Evolutionary conservation across 495 filamentous ascomycete species (phyloP).

Genomic region (Penicillium bovifimosum): DNA sequence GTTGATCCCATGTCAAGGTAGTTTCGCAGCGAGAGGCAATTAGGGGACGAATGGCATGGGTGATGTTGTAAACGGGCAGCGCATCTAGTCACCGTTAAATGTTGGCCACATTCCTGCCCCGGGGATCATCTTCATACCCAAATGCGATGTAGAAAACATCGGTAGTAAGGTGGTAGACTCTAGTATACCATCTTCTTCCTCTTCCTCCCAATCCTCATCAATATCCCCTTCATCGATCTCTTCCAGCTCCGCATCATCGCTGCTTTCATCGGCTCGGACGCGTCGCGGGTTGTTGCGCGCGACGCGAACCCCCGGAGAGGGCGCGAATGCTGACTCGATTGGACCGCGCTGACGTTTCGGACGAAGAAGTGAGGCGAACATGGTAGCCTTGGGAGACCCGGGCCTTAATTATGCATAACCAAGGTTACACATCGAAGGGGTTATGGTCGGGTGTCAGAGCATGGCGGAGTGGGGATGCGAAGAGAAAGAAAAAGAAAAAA

Average conservation of each 20-base stretch:
- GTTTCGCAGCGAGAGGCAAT: slow-evolving; percentile 82
- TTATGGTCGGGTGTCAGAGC: background rate
- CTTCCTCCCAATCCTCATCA: slow-evolving; percentile 40
- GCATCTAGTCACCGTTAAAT: slow-evolving; percentile 45
- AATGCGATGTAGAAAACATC: slow-evolving; percentile 74
- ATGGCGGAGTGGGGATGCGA: background rate
- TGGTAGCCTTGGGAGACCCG: slow-evolving; percentile 11
- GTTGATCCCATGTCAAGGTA: slow-evolving; percentile 89
- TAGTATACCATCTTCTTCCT: slow-evolving; percentile 48
- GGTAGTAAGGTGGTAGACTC: slow-evolving; percentile 64
- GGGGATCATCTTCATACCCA: slow-evolving; percentile 48
- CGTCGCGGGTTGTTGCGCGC: slow-evolving; percentile 10
- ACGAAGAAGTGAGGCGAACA: slow-evolving; percentile 46
- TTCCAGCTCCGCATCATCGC: slow-evolving; percentile 29
- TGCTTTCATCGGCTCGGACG: slow-evolving; percentile 5
- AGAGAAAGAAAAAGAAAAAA: background rate
- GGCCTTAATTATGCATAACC: slow-evolving; percentile 9
- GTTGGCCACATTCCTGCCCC: background rate
- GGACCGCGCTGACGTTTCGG: slow-evolving; percentile 35
- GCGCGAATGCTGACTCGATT: slow-evolving; percentile 46
- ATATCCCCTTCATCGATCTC: slow-evolving; percentile 32
- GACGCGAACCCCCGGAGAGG: slow-evolving; percentile 29
- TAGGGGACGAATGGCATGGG: slow-evolving; percentile 78
- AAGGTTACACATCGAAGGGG: background rate
- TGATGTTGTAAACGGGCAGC: slow-evolving; percentile 83